Base-by-base conservation (phyloP, 768 basidiomycete genomes). In the Naganishia randhawae region DNA sequence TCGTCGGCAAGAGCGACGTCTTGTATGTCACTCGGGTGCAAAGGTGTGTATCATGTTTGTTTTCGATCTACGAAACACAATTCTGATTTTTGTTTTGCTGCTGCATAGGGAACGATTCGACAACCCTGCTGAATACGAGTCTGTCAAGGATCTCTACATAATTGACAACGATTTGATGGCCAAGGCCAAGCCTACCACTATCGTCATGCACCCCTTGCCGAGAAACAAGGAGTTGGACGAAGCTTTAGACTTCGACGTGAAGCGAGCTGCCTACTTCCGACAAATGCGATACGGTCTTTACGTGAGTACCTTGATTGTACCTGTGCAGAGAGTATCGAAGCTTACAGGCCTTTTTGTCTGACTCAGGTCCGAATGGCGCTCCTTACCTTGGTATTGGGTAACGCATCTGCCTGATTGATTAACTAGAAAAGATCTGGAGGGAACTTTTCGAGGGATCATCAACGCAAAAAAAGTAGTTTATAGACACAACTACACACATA, bases 191-290 rank as follows among this genome's bases (percentile, higher is more conserved):
- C 89, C 91, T 71, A 90, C 93, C 63, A 92, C 96, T 87, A 97
- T 98, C 68, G 92, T 98, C 72, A 95, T 99, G 93, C 96, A 99
- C 80, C 96, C 96, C n/a, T 83, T 99, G 25, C 96, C 96, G 16
- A 82, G 96, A 75, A 87, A 95, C 61, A 92, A 91, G 69, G 96
- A 99, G 89, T 97, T 99, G 74, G 95, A 97, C 78, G 91, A 92
- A 2, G 94, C 95, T 78, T 94, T 99, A 51, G 96, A 99, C 80
- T 97, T 94, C 73, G 95, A 98, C 80, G 89, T 87, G 8, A 86
- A 90, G 32, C 86, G 94, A 13, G 94, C 94, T 2, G 92, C 91
- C 25, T 98, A 97, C 82, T 97, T 98, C 89, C 87, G 95, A 42
- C 94, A 97, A 77, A 97, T 96, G 94, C 87, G 93, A 66, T 95